Base-by-base conservation (phyloP, 2,329 filamentous ascomycete species). In the Pseudocercospora musae region DNA sequence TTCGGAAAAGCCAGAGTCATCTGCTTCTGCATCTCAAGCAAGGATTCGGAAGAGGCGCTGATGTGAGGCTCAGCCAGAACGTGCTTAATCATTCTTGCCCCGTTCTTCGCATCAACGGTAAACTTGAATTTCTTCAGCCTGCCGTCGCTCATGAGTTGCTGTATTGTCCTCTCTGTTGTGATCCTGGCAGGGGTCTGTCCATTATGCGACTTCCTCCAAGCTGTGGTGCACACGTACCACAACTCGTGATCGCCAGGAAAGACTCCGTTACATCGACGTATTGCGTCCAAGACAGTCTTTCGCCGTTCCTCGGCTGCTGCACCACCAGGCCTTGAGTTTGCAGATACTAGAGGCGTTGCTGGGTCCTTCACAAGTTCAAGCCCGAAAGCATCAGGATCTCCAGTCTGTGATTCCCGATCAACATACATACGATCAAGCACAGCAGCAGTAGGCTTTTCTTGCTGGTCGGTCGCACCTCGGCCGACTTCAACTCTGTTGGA, bases 241-340 rank as follows among this genome's bases (percentile, higher is more conserved):
- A 87, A 77, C 66, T 86, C 84, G 49, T 76, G 77, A 23, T 83
- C 80, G 40, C 82, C 78, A 2, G 85, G 84, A 58, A 83, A 86
- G 2, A 83, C 80, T 7, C 86, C 86, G 50, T 79, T 78, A 59
- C 81, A 82, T 54, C 79, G 77, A 49, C 82, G 75, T 11, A 87
- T 69, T 42, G 87, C 81, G 25, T 85, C 79, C 70, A 84, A 72
- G 3, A 87, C 75, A 29, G 87, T 81, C 18, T 79, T 79, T 57
- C 76, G 78, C 29, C 82, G 78, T 42, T 80, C 72, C 50, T 79
- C 70, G 21, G 74, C 74, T 42, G 83, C 72, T 2, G 78, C 79
- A 10, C 82, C 82, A 27, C 76, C 77, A 58, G 10, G 27, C 10
- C 56, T 33, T 9, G 54, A 54, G 31, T 54, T 54, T 10, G n/a